Conservation (phyloP, 768 basidiomycete genomes). For the Cystofilobasidium ferigula region DNA sequence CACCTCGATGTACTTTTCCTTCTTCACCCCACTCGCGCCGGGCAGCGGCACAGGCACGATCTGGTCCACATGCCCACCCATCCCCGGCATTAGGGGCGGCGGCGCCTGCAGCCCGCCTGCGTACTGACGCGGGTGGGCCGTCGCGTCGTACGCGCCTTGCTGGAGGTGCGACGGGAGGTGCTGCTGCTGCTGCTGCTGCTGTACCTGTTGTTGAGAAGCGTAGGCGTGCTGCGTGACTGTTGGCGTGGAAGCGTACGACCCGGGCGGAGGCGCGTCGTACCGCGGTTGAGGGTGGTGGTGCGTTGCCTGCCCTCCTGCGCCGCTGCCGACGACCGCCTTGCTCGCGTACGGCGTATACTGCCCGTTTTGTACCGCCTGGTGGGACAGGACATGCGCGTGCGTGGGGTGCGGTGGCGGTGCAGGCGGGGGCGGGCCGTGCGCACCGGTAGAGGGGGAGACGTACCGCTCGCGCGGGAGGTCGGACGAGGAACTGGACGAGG, state of each 20-base stretch:
- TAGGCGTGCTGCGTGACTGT: too few species aligned
- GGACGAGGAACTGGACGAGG: background rate
- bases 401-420: background rate
- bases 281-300: background rate
- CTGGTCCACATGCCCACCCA: background rate
- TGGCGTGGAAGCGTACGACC: too few species aligned
- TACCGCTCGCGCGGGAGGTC: background rate
- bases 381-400: background rate
- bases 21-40: background rate
- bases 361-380: background rate
- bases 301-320: too few species aligned
- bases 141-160: background rate
- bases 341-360: background rate
- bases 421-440: background rate
- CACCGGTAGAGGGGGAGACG: background rate
- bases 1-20: background rate
- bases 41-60: background rate
- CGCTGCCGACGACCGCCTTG: background rate
- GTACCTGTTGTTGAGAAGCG: too few species aligned
- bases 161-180: background rate
- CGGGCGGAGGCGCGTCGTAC: too few species aligned
- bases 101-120: background rate
- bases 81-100: background rate
- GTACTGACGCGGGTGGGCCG: background rate
- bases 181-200: too few species aligned